Conservation (phyloP, 2,329 filamentous ascomycete species). For the Pseudogymnoascus verrucosus region DNA sequence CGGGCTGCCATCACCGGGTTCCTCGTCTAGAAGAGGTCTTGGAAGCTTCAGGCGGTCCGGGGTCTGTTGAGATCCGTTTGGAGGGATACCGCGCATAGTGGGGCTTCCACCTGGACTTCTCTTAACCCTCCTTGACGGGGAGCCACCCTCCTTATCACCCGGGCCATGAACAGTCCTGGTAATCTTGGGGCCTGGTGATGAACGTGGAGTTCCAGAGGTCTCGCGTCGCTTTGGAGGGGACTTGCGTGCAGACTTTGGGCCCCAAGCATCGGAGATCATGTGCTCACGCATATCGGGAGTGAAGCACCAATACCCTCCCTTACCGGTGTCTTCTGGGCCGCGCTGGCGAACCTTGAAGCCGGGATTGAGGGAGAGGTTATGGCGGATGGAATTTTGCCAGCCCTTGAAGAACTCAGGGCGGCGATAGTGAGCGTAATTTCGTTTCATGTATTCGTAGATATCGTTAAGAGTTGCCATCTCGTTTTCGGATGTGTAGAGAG, state of each 20-base stretch:
- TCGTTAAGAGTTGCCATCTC: slow-evolving; percentile 85
- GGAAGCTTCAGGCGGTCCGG: slow-evolving; percentile 44
- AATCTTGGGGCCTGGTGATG: neutral
- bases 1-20: slow-evolving; percentile 47
- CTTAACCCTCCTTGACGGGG: slow-evolving; percentile 49
- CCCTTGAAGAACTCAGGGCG: slow-evolving; percentile 64
- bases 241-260: slow-evolving; percentile 8
- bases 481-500: slow-evolving; percentile 78
- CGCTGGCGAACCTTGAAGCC: slow-evolving; percentile 89
- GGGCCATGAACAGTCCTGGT: slow-evolving; percentile 36
- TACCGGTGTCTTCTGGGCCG: slow-evolving; percentile 89
- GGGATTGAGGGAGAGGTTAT: slow-evolving; percentile 93
- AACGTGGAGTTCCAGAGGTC: neutral
- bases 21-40: slow-evolving; percentile 17
- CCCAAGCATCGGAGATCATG: slow-evolving; percentile 64
- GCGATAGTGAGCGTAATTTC: slow-evolving; percentile 87
- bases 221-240: neutral
- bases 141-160: slow-evolving; percentile 33
- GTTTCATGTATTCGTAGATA: slow-evolving; percentile 90
- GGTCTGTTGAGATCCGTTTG: slow-evolving; percentile 41
- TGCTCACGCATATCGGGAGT: slow-evolving; percentile 76
- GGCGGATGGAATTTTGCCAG: slow-evolving; percentile 98
- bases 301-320: slow-evolving; percentile 99
- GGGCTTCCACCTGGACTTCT: slow-evolving; percentile 48
- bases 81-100: slow-evolving; percentile 41